Evolutionary conservation across 164 flowering plant species (phyloP).

Genomic region (Aristolochia californica): DNA sequence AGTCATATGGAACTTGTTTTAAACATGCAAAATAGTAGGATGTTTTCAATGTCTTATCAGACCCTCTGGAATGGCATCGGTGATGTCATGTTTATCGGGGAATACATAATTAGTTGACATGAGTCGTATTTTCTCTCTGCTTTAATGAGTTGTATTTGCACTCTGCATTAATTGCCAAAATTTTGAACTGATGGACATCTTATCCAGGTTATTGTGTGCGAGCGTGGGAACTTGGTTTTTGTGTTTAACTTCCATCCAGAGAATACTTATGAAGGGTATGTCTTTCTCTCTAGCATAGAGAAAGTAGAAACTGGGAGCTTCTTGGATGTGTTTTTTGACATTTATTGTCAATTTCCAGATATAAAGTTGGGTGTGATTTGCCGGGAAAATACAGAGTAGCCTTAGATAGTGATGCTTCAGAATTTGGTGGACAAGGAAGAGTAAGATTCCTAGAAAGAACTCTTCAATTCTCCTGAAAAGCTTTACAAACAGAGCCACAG

Average conservation of each 20-base stretch:
- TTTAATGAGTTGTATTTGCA: no score
- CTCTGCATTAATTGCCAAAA: no score
- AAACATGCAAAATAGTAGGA: no score
- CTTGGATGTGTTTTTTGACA: not conserved
- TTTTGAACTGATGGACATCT: not conserved
- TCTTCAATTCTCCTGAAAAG: not conserved
- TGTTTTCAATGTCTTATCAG: no score
- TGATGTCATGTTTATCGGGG: no score
- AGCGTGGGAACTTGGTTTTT: constrained; percentile 87
- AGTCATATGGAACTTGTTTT: no score
- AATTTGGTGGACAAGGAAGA: constrained; percentile 90
- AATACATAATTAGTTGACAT: no score
- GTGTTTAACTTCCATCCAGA: constrained; percentile 91
- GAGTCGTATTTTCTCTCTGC: no score
- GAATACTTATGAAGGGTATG: constrained; percentile 80
- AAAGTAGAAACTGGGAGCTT: not conserved
- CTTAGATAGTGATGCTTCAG: constrained; percentile 90
- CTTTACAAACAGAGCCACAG: not conserved
- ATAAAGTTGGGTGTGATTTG: constrained; percentile 89
- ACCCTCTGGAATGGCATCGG: no score
- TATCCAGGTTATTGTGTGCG: constrained; percentile 89
- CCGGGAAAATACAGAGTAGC: constrained; percentile 92
- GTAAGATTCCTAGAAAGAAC: constrained; percentile 32
- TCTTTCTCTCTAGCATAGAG: not conserved
- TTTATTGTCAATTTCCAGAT: constrained; percentile 32